Percentiles rank a stretch among this genome's conserved stretches.
Evolutionary conservation across 371 early-diverging fungal species (phyloP).

Genomic region (Aphelidium insulamus): DNA sequence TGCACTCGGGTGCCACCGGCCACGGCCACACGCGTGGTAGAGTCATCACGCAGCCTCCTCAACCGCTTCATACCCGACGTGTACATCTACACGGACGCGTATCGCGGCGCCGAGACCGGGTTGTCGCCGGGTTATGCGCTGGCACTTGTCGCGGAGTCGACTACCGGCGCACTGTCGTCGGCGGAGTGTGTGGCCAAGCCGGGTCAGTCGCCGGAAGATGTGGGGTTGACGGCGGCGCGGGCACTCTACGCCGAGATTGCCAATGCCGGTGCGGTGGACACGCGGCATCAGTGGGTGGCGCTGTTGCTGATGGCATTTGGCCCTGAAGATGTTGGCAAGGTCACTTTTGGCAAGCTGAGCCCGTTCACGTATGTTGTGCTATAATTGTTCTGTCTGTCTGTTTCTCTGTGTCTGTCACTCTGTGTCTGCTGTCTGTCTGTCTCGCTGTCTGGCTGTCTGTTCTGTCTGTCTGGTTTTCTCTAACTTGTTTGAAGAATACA

Average conservation of each 20-base stretch:
- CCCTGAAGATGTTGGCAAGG: constrained; percentile 80
- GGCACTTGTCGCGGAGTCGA: constrained; percentile 76
- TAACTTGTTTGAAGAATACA: constrained; percentile 29
- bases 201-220: constrained; percentile 67
- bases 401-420: neutral
- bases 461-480: neutral
- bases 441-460: neutral
- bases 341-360: constrained; percentile 60
- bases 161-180: constrained; percentile 51
- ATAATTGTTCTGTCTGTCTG: neutral
- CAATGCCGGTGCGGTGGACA: constrained; percentile 75
- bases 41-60: constrained; percentile 58
- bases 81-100: constrained; percentile 90
- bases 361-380: constrained; percentile 47
- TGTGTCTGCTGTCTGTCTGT: neutral
- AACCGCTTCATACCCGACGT: constrained; percentile 82
- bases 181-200: constrained; percentile 59
- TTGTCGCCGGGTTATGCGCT: constrained; percentile 80
- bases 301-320: constrained; percentile 63
- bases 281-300: constrained; percentile 62
- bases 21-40: constrained; percentile 77
- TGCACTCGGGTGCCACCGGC: constrained; percentile 82
- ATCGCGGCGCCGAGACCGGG: constrained; percentile 83
- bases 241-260: constrained; percentile 58
- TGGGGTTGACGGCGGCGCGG: constrained; percentile 50